Base-by-base conservation (phyloP, 768 basidiomycete genomes). In the Daedaleopsis nitida region DNA sequence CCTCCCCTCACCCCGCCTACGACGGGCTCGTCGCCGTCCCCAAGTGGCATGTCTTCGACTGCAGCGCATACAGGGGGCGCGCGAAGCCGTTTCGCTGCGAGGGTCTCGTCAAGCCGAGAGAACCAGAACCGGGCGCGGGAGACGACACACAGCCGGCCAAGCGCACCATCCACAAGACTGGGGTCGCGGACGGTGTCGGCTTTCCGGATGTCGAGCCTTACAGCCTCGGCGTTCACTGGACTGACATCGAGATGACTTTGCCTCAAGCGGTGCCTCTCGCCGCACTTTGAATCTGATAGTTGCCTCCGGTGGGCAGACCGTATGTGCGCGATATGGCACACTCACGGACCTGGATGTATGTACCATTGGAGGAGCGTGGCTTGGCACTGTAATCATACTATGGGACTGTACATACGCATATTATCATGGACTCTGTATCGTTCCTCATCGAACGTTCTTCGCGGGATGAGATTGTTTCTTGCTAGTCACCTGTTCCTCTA, bases 201-300 rank as follows among this genome's bases (percentile, higher is more conserved):
- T 64, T 64, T 32, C 58, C 62, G 42, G 58, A 56, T 12, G 55
- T 64, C 6, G 58, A 59, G 1, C 55, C 62, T 6, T 64, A 64
- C 17, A 56, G 55, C 17, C 32, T 58, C 17, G 62, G 62, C 1
- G n/a, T 64, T 10, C 58, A 64, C 27, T 64, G 62, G 62, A 64
- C 43, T 17, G 50, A 64, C 10, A 19, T 64, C 17, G 39, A 45
- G 8, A 45, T 64, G 23, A 59, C 55, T 6, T 24, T 64, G 9
- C 58, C 62, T 2, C 62, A 55, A 35, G 54, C 62, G 1, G 51
- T 59, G 9, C 62, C 62, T n/a, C 50, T 64, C 5, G 58, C 62
- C 1, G 52, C 38, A 3, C 24, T 64, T 3, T n/a, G n/a, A n/a
- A n/a, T n/a, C n/a, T 63, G 42, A 49, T 27, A 8, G 47, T 0